These are phyloP conservation scores for Nemania sp. DNA, from an alignment of 2,329 filamentous ascomycete species.

Conservation along the genomic window DNA sequence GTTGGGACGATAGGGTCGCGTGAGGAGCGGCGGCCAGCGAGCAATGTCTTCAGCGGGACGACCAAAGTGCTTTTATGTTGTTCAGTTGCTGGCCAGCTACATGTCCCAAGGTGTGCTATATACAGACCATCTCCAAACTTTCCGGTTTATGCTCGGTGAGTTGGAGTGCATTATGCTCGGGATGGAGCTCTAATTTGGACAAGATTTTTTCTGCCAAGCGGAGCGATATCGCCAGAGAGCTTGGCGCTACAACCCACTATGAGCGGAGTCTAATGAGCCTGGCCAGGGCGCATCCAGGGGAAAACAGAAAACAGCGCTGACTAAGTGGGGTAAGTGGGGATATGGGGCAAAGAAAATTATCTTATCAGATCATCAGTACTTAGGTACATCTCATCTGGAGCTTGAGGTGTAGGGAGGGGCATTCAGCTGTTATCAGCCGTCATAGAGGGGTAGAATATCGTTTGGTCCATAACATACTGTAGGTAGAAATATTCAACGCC, in stretches of 20 bases:
- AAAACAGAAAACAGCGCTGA: not conserved
- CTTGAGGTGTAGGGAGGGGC: constrained; percentile 40
- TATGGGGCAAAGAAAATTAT: constrained; percentile 21
- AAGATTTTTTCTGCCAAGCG: constrained; percentile 35
- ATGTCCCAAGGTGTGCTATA: constrained; percentile 30
- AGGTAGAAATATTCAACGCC: not conserved
- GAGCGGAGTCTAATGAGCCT: constrained; percentile 7
- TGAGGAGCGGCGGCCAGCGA: constrained; percentile 29
- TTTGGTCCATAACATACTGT: constrained; percentile 7
- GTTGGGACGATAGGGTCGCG: constrained; percentile 12
- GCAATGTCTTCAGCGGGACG: constrained; percentile 39
- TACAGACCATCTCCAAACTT: constrained; percentile 37
- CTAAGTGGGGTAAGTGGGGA: constrained; percentile 14
- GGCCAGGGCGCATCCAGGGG: too few species aligned
- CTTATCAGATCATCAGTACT: constrained; percentile 45
- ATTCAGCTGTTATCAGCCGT: constrained; percentile 36
- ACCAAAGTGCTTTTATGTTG: constrained; percentile 35
- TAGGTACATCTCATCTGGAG: constrained; percentile 27
- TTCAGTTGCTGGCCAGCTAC: constrained; percentile 40
- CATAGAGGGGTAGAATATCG: constrained; percentile 26
- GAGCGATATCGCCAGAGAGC: constrained; percentile 38
- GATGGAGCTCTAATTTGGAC: constrained; percentile 27
- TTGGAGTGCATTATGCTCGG: constrained; percentile 32
- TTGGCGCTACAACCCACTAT: not conserved
- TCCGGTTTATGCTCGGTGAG: constrained; percentile 47